phyloP scores from a whole-genome alignment of 306 rosid species.

The Heteromeles arbutifolia region DNA sequence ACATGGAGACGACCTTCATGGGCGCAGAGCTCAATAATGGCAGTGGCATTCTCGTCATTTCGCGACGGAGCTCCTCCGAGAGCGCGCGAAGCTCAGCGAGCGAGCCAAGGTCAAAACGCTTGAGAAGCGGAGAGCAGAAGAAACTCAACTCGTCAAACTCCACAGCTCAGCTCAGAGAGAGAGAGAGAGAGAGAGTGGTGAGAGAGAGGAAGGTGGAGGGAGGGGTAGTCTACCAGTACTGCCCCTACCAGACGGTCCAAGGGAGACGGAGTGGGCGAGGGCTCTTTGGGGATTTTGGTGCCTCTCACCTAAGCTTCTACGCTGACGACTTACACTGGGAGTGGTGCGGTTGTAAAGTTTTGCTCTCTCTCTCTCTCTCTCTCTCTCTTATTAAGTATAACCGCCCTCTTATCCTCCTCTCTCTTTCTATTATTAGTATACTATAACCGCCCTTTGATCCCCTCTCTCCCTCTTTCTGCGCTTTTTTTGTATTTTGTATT shows the following conservation, averaged over 20 bases:
- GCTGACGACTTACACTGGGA: neutral
- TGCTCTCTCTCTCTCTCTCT: neutral
- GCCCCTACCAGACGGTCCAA: conserved; percentile 32
- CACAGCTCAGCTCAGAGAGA: neutral
- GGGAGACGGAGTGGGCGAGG: neutral
- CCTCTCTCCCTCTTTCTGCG: neutral
- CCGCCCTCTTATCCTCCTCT: no score
- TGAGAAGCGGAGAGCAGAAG: neutral
- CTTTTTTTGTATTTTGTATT: neutral
- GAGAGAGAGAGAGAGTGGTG: conserved; percentile 7
- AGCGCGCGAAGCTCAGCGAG: neutral
- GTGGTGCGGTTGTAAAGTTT: neutral
- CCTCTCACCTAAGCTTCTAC: conserved; percentile 27
- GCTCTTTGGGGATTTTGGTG: neutral
- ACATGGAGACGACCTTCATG: conserved; percentile 24
- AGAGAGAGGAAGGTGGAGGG: neutral
- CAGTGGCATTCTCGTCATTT: conserved; percentile 40
- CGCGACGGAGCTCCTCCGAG: neutral
- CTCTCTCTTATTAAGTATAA: neutral
- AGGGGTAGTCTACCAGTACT: conserved; percentile 14
- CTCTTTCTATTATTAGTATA: no score
- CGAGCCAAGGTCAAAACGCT: neutral
- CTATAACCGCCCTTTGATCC: no score
- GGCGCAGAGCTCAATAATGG: conserved; percentile 25
- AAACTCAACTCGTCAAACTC: neutral